Evolutionary conservation across 306 rosid species (phyloP).

Genomic region (Fragaria iinumae): DNA sequence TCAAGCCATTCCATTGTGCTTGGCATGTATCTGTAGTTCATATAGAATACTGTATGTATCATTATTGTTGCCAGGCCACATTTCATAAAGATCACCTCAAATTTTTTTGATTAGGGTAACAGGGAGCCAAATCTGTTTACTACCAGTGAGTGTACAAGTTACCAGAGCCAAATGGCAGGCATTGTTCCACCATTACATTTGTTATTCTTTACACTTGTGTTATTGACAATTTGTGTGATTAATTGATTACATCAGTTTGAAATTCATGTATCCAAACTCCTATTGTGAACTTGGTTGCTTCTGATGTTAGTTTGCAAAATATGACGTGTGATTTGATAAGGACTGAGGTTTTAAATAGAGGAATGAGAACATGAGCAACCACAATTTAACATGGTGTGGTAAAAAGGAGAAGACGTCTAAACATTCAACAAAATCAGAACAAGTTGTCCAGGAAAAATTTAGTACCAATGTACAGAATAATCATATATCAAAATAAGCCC

Average conservation of each 20-base stretch:
- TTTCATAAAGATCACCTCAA: constrained; percentile 1
- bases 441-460: not conserved
- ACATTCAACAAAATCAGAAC: not conserved
- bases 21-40: constrained; percentile 31
- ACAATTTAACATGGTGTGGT: not conserved
- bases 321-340: not conserved
- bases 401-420: not conserved
- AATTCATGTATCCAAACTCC: constrained; percentile 25
- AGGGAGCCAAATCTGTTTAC: constrained; percentile 24
- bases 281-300: not conserved
- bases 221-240: constrained; percentile 33
- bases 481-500: not conserved
- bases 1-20: constrained; percentile 40
- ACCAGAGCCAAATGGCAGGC: constrained; percentile 32
- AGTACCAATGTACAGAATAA: not conserved
- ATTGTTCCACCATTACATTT: constrained; percentile 36
- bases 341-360: not conserved
- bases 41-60: constrained; percentile 35
- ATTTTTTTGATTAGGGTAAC: constrained; percentile 1
- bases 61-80: constrained; percentile 41
- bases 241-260: constrained; percentile 18
- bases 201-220: constrained; percentile 46
- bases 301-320: not conserved
- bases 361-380: not conserved
- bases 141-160: constrained; percentile 29